These are phyloP conservation scores for Alternaria sp. DNA, from an alignment of 2,329 filamentous ascomycete species.

Conservation along the genomic window DNA sequence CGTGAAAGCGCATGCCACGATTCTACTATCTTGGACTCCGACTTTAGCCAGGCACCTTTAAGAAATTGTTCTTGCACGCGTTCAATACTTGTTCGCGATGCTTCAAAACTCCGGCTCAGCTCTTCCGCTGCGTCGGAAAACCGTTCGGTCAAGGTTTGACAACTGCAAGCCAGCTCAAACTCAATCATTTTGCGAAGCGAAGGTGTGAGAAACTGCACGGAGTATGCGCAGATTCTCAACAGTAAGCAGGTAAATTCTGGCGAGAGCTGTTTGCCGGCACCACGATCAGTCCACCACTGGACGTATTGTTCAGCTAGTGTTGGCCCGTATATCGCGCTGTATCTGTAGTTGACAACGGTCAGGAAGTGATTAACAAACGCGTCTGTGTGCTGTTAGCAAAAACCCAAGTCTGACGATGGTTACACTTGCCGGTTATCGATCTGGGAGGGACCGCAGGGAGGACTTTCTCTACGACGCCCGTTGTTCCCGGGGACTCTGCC, in stretches of 20 bases:
- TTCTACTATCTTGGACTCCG: conserved; percentile 57
- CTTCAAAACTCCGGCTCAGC: conserved; percentile 54
- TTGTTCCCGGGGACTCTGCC: conserved; percentile 23
- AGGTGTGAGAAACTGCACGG: conserved; percentile 54
- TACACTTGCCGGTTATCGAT: conserved; percentile 39
- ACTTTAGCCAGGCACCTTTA: conserved; percentile 58
- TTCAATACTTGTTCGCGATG: conserved; percentile 55
- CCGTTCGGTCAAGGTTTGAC: conserved; percentile 51
- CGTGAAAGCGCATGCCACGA: conserved; percentile 58
- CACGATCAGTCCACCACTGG: conserved; percentile 56
- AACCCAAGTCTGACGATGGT: background rate
- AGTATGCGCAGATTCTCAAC: conserved; percentile 57
- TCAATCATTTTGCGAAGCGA: conserved; percentile 54
- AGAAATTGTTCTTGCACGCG: conserved; percentile 62
- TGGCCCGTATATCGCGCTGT: conserved; percentile 57
- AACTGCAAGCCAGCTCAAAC: conserved; percentile 54
- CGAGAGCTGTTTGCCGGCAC: conserved; percentile 45
- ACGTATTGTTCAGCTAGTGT: conserved; percentile 57
- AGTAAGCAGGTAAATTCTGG: conserved; percentile 59
- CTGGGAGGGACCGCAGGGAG: conserved; percentile 43
- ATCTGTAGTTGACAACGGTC: conserved; percentile 56
- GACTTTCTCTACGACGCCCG: conserved; percentile 45
- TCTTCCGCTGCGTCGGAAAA: conserved; percentile 56
- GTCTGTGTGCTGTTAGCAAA: conserved; percentile 43
- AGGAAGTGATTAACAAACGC: conserved; percentile 59